phyloP scores from a whole-genome alignment of 2,329 filamentous ascomycete species.

The Colletotrichum lentis region DNA sequence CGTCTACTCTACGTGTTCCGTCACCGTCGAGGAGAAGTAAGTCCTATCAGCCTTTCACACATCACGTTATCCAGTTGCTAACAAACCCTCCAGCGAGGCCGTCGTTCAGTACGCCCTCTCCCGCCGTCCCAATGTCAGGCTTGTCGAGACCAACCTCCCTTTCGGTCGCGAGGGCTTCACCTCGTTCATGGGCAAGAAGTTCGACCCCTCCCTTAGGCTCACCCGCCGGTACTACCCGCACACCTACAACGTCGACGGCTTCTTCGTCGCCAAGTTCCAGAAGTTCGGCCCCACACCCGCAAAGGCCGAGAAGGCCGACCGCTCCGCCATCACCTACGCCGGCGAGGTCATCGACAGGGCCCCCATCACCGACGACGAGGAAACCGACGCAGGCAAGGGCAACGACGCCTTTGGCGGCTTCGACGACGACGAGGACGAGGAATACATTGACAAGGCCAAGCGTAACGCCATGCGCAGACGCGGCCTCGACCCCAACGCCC shows the following conservation, averaged over 20 bases:
- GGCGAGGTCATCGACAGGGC: conserved; percentile 70
- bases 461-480: conserved; percentile 76
- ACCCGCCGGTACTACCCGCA: conserved; percentile 90
- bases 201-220: conserved; percentile 83
- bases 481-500: conserved; percentile 74
- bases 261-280: conserved; percentile 98
- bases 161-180: conserved; percentile 96
- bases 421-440: conserved; percentile 75
- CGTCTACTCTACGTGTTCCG: conserved; percentile 95
- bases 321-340: conserved; percentile 46
- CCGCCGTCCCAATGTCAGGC: conserved; percentile 90
- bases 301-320: conserved; percentile 48
- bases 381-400: conserved; percentile 46
- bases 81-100: conserved; percentile 69
- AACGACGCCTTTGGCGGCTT: conserved; percentile 72
- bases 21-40: conserved; percentile 82
- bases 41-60: conserved; percentile 1
- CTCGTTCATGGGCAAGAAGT: conserved; percentile 88
- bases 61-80: conserved; percentile 3
- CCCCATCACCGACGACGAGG: conserved; percentile 64
- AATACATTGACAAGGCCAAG: conserved; percentile 77
- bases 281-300: conserved; percentile 82
- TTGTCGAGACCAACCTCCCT: conserved; percentile 88
- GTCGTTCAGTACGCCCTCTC: conserved; percentile 93
- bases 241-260: conserved; percentile 94